Evolutionary conservation across 179 eudicot species (phyloP).

Genomic region (Spinacia oleracea): DNA sequence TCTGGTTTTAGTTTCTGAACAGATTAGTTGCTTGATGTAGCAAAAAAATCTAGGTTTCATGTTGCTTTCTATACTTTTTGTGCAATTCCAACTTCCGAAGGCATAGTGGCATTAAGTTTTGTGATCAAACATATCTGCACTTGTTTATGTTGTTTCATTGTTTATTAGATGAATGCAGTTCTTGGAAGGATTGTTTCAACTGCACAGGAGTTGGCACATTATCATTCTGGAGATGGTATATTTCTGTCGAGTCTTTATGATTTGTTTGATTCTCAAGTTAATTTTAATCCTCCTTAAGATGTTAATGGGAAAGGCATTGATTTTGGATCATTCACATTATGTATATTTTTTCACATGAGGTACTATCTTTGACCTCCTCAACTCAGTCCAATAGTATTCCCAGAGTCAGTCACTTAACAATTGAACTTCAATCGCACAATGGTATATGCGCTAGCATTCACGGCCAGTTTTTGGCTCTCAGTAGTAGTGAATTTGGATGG

Average conservation of each 20-base stretch:
- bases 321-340: not conserved
- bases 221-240: conserved; percentile 97
- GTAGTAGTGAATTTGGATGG: not conserved
- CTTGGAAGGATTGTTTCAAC: conserved; percentile 91
- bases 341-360: no score
- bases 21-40: not conserved
- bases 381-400: not conserved
- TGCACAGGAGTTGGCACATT: conserved; percentile 91
- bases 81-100: not conserved
- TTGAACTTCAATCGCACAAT: not conserved
- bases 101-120: not conserved
- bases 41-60: conserved; percentile 1
- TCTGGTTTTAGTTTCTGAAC: not conserved
- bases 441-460: not conserved
- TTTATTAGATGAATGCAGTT: conserved; percentile 87
- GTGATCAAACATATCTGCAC: conserved; percentile 11
- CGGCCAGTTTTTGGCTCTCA: not conserved
- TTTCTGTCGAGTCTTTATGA: not conserved
- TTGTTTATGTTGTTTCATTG: conserved; percentile 33
- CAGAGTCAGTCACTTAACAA: not conserved
- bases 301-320: not conserved
- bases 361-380: not conserved
- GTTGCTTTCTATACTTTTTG: not conserved
- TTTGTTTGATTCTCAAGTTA: not conserved
- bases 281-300: not conserved